These are phyloP conservation scores for Rutidosis leptorrhynchoides DNA, from an alignment of 129 eudicot genomes.

Conservation along the genomic window DNA sequence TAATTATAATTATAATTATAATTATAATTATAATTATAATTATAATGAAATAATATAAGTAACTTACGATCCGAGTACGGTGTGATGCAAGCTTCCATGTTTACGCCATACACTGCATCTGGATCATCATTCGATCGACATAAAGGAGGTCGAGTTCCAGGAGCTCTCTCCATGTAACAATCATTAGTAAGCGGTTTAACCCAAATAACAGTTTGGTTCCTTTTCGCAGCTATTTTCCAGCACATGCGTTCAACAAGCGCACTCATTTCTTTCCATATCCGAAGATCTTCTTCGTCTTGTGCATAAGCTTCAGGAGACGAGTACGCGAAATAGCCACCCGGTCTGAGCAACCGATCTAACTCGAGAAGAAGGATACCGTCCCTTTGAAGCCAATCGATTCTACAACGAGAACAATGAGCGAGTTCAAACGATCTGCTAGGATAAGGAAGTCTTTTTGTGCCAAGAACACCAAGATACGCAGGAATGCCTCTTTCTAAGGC, in stretches of 20 bases:
- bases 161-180: constrained; percentile 88
- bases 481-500: constrained; percentile 99
- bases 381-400: constrained; percentile 98
- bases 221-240: constrained; percentile 91
- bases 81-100: constrained; percentile 94
- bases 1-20: too few species aligned
- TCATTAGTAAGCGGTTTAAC: constrained; percentile 85
- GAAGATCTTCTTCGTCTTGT: constrained; percentile 92
- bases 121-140: constrained; percentile 91
- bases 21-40: too few species aligned
- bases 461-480: constrained; percentile 97
- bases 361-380: constrained; percentile 96
- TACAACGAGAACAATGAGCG: constrained; percentile 97
- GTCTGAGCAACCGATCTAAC: constrained; percentile 83
- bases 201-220: constrained; percentile 97
- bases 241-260: constrained; percentile 97
- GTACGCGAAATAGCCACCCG: constrained; percentile 98
- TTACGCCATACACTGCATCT: constrained; percentile 85
- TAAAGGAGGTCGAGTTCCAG: constrained; percentile 90
- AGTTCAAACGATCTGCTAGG: constrained; percentile 95
- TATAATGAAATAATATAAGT: constrained; percentile 19
- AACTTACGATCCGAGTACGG: constrained; percentile 92
- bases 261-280: constrained; percentile 95
- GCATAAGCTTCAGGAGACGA: constrained; percentile 99
- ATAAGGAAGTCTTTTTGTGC: constrained; percentile 95